These are phyloP conservation scores for Xylariaceae sp. DNA, from an alignment of 2,329 filamentous ascomycete genomes.

Conservation along the genomic window DNA sequence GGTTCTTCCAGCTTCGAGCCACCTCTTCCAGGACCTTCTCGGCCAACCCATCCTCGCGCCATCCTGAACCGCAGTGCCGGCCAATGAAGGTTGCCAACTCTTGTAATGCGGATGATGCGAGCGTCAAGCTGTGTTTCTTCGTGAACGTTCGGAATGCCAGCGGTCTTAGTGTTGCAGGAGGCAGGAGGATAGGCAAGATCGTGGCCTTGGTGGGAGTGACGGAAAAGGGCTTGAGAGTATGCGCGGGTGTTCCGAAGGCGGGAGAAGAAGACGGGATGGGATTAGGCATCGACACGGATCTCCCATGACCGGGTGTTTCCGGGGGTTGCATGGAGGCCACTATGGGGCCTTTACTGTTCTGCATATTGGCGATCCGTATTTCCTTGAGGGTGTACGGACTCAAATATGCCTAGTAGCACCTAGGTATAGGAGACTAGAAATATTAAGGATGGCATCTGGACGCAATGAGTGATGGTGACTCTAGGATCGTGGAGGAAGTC, in stretches of 20 bases:
- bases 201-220: conserved; percentile 49
- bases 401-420: neutral
- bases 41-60: conserved; percentile 90
- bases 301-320: conserved; percentile 29
- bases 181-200: conserved; percentile 83
- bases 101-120: conserved; percentile 81
- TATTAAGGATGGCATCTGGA: neutral
- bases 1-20: conserved; percentile 85
- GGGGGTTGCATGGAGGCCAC: conserved; percentile 37
- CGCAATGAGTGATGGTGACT: neutral
- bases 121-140: conserved; percentile 91
- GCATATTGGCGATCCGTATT: conserved; percentile 22
- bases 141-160: conserved; percentile 94
- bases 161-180: conserved; percentile 78
- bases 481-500: conserved; percentile 16
- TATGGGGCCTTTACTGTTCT: conserved; percentile 25
- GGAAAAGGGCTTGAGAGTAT: conserved; percentile 65
- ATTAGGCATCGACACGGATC: conserved; percentile 38
- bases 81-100: conserved; percentile 85
- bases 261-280: conserved; percentile 82
- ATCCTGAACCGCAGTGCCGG: conserved; percentile 88
- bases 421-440: neutral
- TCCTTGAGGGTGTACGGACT: neutral
- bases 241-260: conserved; percentile 79
- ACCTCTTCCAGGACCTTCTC: conserved; percentile 90